A percentile compares a stretch with the other conserved stretches of the same genome.
Conservation (phyloP, 345 rosid genomes). For the Theobroma cacao region DNA sequence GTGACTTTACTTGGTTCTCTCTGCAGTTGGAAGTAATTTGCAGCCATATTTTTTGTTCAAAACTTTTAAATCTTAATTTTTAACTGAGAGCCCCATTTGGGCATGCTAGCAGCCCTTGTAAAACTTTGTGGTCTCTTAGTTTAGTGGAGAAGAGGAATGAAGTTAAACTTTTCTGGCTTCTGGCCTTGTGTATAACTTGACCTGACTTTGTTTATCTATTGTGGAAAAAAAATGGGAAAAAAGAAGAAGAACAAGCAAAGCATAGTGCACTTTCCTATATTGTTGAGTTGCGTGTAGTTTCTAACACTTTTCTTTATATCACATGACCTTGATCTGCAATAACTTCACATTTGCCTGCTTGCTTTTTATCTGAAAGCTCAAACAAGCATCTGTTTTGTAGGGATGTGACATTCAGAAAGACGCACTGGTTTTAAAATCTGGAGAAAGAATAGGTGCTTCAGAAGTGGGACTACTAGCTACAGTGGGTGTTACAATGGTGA, state of each 20-base stretch:
- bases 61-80: neutral
- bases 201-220: neutral
- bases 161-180: neutral
- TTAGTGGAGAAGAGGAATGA: slow-evolving; percentile 2
- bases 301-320: neutral
- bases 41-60: neutral
- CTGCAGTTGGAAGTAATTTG: neutral
- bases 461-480: slow-evolving; percentile 93
- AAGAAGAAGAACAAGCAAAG: neutral
- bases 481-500: slow-evolving; percentile 71
- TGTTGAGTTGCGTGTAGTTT: neutral
- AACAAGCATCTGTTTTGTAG: slow-evolving; percentile 34
- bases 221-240: neutral
- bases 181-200: neutral
- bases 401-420: slow-evolving; percentile 85
- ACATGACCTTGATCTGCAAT: neutral
- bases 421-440: slow-evolving; percentile 58
- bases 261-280: neutral
- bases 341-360: neutral
- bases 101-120: neutral
- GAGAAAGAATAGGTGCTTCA: slow-evolving; percentile 82
- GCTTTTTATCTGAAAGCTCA: slow-evolving; percentile 9
- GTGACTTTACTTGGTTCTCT: neutral
- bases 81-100: neutral
- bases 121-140: neutral